Base-by-base conservation (phyloP, 106 monocot species). In the Chionographis japonica region DNA sequence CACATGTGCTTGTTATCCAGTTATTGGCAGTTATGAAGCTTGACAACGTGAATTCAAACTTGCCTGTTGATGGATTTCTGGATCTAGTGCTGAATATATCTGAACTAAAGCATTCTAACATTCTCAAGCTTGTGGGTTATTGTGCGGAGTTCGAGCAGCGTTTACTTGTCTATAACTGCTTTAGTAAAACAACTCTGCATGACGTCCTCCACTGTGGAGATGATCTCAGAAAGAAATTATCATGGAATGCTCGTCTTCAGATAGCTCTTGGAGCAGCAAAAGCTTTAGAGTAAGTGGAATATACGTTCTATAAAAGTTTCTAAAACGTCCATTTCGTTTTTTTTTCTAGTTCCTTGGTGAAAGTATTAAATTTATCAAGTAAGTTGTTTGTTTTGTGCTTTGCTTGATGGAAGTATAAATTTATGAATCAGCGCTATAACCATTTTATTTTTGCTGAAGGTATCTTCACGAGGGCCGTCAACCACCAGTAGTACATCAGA, bases 41-140 rank as follows among this genome's bases (percentile, higher is more conserved):
- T 68, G 90, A 90, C 42, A 77, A 76, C 70, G 75, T 42, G 14
- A 93, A 78, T 66, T 85, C 87, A 15, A 78, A 71, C 75, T 70
- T 99, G 52, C 68, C 87, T 7, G 83, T 77, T 10, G 83, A 88
- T 73, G 82, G 78, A 35, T 99, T 88, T 78, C 78, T 88, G 51
- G 87, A 99, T n/a, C 71, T 90, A 13, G 87, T 93, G 4, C 14
- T 84, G 12, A 67, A 56, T 19, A 68, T 99, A 14, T 90, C 90
- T 49, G 90, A 87, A 77, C 83, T 99, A 52, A 80, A 75, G 20
- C 93, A 99, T 71, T 83, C 84, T 39, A 93, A 90, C 56, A 81
- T 99, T 72, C 62, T 93, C 11, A 83, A 93, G 56, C 90, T 99
- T 77, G 83, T 93, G 37, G 98, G 98, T 49, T 99, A 93, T 61